phyloP scores from a whole-genome alignment of 2,329 filamentous ascomycete species.

The Torrubiella hemipterigena region DNA sequence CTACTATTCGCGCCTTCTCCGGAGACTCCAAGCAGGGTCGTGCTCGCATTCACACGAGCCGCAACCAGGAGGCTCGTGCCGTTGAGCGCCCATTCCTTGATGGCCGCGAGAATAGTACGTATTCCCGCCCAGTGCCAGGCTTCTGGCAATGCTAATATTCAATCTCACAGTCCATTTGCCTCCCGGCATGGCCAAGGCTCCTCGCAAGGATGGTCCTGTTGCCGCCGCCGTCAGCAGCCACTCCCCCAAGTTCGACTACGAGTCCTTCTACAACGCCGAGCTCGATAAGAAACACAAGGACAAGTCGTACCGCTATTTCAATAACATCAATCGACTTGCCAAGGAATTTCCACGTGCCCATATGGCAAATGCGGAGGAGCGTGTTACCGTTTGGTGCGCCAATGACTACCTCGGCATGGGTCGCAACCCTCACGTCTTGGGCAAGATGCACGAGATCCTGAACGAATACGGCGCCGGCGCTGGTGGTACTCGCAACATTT shows the following conservation, averaged over 20 bases:
- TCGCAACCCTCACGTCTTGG: slow-evolving; percentile 73
- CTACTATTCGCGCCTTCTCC: slow-evolving; percentile 39
- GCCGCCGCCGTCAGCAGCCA: slow-evolving; percentile 11
- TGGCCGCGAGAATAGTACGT: slow-evolving; percentile 37
- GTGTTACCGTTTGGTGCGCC: slow-evolving; percentile 96
- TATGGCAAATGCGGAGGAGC: slow-evolving; percentile 70
- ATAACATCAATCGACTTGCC: slow-evolving; percentile 98
- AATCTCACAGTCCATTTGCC: slow-evolving; percentile 10
- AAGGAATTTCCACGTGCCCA: slow-evolving; percentile 94
- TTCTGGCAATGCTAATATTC: slow-evolving; percentile 2
- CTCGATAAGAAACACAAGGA: slow-evolving; percentile 99
- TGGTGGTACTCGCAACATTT: slow-evolving; percentile 94
- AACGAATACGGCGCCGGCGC: slow-evolving; percentile 93
- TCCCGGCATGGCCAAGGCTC: slow-evolving; percentile 11
- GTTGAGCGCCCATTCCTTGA: slow-evolving; percentile 48
- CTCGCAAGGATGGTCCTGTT: slow-evolving; percentile 4
- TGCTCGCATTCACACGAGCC: slow-evolving; percentile 72
- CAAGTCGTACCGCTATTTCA: slow-evolving; percentile 99
- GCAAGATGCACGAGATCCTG: slow-evolving; percentile 87
- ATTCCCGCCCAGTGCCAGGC: background rate
- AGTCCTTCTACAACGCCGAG: slow-evolving; percentile 76
- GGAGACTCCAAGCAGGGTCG: slow-evolving; percentile 42
- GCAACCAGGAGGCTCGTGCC: slow-evolving; percentile 64
- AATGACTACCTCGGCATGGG: slow-evolving; percentile 99
- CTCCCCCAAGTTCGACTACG: slow-evolving; percentile 67